A percentile compares a stretch with the other conserved stretches of the same genome.
phyloP scores from a whole-genome alignment of 805 yeast species.

The Torulaspora maleeae region DNA sequence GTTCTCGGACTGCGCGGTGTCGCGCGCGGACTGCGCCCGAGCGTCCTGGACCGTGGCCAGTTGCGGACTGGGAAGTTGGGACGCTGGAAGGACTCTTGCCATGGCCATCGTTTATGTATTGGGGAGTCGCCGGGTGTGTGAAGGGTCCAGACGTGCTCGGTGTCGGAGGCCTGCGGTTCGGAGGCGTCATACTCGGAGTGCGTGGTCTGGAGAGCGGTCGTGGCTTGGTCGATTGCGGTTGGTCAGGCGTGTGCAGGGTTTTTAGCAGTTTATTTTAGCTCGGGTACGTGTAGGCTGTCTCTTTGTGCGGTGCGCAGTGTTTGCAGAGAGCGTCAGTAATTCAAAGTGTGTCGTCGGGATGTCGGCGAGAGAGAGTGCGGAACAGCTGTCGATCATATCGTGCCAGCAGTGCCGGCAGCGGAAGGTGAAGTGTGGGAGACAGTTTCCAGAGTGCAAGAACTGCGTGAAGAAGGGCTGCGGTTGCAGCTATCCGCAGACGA shows the following conservation, averaged over 20 bases:
- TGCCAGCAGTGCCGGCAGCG: constrained; percentile 21
- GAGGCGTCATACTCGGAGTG: too few species aligned
- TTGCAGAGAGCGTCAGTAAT: background rate
- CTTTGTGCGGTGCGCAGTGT: background rate
- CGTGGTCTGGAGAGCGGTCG: too few species aligned
- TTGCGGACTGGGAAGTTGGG: too few species aligned
- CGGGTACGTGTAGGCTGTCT: too few species aligned
- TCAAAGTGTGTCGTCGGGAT: background rate
- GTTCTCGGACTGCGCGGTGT: background rate
- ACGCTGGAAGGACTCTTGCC: too few species aligned
- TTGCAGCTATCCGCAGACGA: constrained; percentile 13
- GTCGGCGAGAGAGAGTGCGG: constrained; percentile 15
- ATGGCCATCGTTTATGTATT: background rate
- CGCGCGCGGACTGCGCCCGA: background rate
- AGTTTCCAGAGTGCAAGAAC: constrained; percentile 11
- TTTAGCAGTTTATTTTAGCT: too few species aligned
- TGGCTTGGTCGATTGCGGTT: too few species aligned
- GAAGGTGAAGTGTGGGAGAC: constrained; percentile 13
- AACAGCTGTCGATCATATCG: constrained; percentile 19
- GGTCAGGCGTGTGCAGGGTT: too few species aligned
- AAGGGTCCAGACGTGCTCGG: too few species aligned
- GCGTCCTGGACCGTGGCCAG: too few species aligned
- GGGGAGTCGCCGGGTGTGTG: too few species aligned
- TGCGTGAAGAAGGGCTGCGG: constrained; percentile 11
- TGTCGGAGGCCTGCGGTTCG: too few species aligned